A percentile compares a stretch with the other conserved stretches of the same genome.
phyloP scores from a whole-genome alignment of 768 basidiomycete genomes.

The Baorangia bicolor region DNA sequence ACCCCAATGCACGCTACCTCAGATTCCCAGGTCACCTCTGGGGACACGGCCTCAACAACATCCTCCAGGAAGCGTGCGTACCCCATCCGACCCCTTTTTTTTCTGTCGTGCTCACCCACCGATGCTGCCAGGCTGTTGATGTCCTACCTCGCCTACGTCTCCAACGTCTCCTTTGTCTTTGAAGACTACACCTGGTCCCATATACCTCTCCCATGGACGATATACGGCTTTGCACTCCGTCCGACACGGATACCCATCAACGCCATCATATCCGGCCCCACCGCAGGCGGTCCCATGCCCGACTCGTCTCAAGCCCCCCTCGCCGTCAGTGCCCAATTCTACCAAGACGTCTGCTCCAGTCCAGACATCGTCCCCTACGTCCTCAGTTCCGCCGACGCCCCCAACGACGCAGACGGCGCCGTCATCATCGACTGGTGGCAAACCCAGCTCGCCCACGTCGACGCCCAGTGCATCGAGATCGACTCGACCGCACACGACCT shows the following conservation, averaged over 20 bases:
- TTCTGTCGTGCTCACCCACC: not conserved
- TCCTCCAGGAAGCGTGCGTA: slow-evolving; percentile 60
- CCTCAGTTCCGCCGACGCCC: slow-evolving; percentile 37
- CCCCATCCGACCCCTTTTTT: not conserved
- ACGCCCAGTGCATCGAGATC: slow-evolving; percentile 45
- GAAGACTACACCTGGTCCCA: slow-evolving; percentile 64
- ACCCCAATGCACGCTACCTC: slow-evolving; percentile 35
- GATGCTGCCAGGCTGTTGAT: slow-evolving; percentile 41
- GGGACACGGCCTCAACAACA: slow-evolving; percentile 62
- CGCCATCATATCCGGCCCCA: slow-evolving; percentile 56
- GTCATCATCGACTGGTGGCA: slow-evolving; percentile 53
- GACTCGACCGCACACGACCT: slow-evolving; percentile 39
- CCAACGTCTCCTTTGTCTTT: slow-evolving; percentile 58
- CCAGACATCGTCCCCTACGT: slow-evolving; percentile 31
- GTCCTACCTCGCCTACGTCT: slow-evolving; percentile 49
- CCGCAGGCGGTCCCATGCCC: slow-evolving; percentile 46
- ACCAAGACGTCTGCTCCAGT: slow-evolving; percentile 44
- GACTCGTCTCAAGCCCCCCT: slow-evolving; percentile 23
- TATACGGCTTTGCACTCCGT: slow-evolving; percentile 54
- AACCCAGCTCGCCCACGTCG: slow-evolving; percentile 34
- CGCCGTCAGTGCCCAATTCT: slow-evolving; percentile 51
- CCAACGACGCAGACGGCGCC: slow-evolving; percentile 39
- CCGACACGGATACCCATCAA: slow-evolving; percentile 55
- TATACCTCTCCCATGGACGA: slow-evolving; percentile 49
- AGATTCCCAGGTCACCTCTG: slow-evolving; percentile 55